Conservation (phyloP, 108 stramenopile genomes). For the Chaetoceros muelleri region DNA sequence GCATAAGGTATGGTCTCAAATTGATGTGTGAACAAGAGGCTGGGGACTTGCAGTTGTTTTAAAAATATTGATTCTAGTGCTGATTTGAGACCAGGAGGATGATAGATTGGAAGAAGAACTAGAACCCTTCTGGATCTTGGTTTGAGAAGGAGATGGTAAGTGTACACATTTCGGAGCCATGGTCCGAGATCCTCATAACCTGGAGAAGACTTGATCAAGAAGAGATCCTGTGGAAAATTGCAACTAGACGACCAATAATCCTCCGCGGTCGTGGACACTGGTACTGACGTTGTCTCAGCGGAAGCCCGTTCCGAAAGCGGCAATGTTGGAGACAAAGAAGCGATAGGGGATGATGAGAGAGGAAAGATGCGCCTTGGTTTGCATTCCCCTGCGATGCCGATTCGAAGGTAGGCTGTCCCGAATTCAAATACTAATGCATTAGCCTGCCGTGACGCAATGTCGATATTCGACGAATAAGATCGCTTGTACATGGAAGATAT, state of each 20-base stretch:
- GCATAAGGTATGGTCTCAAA: background rate
- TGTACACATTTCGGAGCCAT: background rate
- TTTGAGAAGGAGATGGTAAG: background rate
- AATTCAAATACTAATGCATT: background rate
- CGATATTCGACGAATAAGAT: background rate
- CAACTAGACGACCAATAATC: background rate
- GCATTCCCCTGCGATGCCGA: background rate
- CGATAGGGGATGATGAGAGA: background rate
- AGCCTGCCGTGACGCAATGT: background rate
- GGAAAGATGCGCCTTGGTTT: background rate
- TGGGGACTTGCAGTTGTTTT: background rate
- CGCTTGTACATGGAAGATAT: background rate
- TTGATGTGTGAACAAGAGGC: background rate
- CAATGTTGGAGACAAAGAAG: background rate
- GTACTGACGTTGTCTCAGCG: background rate
- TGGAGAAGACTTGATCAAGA: background rate
- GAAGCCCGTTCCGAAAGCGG: background rate
- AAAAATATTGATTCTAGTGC: background rate
- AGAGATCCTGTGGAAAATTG: background rate
- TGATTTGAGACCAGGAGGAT: background rate
- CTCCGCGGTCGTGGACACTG: background rate
- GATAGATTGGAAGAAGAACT: background rate
- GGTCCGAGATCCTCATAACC: background rate
- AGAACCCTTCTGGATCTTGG: background rate
- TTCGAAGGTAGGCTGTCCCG: background rate